Evolutionary conservation across 2,329 filamentous ascomycete genomes (phyloP).

Genomic region (Macrophomina phaseolina): DNA sequence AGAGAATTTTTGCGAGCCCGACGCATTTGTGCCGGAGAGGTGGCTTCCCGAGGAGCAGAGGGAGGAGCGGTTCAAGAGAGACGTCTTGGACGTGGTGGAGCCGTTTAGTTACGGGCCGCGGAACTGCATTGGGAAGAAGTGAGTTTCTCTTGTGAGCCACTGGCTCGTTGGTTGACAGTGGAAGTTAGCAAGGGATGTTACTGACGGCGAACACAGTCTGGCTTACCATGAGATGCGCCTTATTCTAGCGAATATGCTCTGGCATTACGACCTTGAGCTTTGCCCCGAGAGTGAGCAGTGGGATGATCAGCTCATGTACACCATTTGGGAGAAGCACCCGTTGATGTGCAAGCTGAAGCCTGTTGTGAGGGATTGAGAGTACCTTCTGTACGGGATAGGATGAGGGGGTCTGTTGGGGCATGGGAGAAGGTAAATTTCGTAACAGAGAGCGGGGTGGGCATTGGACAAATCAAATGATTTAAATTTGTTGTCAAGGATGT

Average conservation of each 20-base stretch:
- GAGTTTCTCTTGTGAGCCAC: constrained; percentile 28
- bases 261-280: constrained; percentile 47
- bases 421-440: too few relatives aligned
- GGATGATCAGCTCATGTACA: constrained; percentile 41
- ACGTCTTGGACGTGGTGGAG: constrained; percentile 45
- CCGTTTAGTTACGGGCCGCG: constrained; percentile 53
- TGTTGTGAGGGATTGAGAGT: background rate
- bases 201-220: constrained; percentile 34
- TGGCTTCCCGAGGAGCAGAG: constrained; percentile 40
- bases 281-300: constrained; percentile 39
- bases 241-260: constrained; percentile 46
- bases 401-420: too few relatives aligned
- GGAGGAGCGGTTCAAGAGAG: constrained; percentile 34
- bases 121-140: constrained; percentile 47
- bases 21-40: constrained; percentile 48
- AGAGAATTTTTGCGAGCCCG: constrained; percentile 43
- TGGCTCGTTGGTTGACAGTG: background rate
- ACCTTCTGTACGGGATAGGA: too few relatives aligned
- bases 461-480: too few relatives aligned
- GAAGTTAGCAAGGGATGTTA: too few relatives aligned
- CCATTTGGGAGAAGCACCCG: constrained; percentile 45
- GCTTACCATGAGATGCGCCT: constrained; percentile 51
- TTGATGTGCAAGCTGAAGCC: constrained; percentile 41
- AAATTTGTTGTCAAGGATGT: too few relatives aligned
- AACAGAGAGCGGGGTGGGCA: too few relatives aligned